These are phyloP conservation scores for Albatrellus sp. DNA, from an alignment of 1,284 basidiomycete genomes.

Conservation along the genomic window DNA sequence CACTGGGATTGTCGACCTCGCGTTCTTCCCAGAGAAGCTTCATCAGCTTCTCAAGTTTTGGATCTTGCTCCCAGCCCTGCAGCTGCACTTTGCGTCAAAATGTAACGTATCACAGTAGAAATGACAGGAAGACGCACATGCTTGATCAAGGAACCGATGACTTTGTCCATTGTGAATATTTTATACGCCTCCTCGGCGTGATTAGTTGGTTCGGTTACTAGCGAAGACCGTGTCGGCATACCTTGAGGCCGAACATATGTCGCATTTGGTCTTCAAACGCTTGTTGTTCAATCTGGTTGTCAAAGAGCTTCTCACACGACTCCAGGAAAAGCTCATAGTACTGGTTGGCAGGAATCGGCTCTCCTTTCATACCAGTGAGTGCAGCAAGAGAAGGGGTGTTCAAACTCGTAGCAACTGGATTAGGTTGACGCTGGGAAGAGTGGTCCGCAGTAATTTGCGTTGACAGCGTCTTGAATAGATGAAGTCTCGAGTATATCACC, in stretches of 20 bases:
- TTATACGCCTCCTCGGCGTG: slow-evolving; percentile 56
- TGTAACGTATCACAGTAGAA: slow-evolving; percentile 9
- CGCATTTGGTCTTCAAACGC: slow-evolving; percentile 88
- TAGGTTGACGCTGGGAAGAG: neutral
- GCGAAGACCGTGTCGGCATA: slow-evolving; percentile 14
- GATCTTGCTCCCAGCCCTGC: slow-evolving; percentile 69
- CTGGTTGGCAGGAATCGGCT: slow-evolving; percentile 31
- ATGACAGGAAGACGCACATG: slow-evolving; percentile 37
- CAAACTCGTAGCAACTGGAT: neutral
- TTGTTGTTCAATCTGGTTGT: slow-evolving; percentile 80
- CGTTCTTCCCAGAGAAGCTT: slow-evolving; percentile 74
- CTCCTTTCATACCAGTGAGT: slow-evolving; percentile 12
- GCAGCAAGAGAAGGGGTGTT: neutral
- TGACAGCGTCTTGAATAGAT: slow-evolving; percentile 64
- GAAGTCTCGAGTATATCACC: slow-evolving; percentile 81
- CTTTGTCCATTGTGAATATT: slow-evolving; percentile 89
- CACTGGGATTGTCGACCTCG: slow-evolving; percentile 45
- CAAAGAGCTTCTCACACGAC: slow-evolving; percentile 84
- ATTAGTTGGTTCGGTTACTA: neutral
- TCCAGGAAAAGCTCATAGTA: slow-evolving; percentile 81
- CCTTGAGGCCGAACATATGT: slow-evolving; percentile 80
- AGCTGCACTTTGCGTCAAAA: slow-evolving; percentile 28
- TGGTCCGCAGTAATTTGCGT: slow-evolving; percentile 21
- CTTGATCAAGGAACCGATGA: slow-evolving; percentile 80
- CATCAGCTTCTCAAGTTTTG: slow-evolving; percentile 76